Evolutionary conservation across 768 basidiomycete genomes (phyloP).

Genomic region (Astraeus odoratus): DNA sequence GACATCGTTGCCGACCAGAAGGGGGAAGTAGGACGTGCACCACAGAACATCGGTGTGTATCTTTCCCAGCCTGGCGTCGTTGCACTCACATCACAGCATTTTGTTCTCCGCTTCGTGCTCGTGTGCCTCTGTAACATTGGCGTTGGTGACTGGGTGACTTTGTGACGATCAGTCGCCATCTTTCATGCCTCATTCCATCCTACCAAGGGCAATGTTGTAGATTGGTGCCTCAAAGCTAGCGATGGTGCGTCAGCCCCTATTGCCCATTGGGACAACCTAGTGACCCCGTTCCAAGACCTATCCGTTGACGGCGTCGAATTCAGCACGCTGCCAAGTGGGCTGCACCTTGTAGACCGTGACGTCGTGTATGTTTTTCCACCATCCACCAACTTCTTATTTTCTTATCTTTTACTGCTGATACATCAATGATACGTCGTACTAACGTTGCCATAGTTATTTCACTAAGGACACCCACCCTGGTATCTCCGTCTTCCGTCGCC

Average conservation of each 20-base stretch:
- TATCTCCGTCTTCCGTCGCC: constrained; percentile 67
- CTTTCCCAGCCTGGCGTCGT: not conserved
- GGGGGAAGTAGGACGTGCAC: constrained; percentile 22
- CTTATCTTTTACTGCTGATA: constrained; percentile 6
- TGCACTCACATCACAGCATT: not conserved
- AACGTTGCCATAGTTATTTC: constrained; percentile 48
- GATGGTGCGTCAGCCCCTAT: constrained; percentile 40
- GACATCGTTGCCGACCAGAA: constrained; percentile 20
- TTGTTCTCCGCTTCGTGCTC: not conserved
- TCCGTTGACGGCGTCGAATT: constrained; percentile 71
- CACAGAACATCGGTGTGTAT: constrained; percentile 49
- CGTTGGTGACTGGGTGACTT: too few species aligned
- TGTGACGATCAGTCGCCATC: constrained; percentile 52
- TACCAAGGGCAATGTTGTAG: constrained; percentile 70
- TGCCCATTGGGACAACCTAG: not conserved
- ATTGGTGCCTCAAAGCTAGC: constrained; percentile 70
- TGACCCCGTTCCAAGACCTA: constrained; percentile 38
- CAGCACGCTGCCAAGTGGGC: constrained; percentile 72
- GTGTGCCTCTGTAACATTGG: not conserved
- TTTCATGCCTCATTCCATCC: constrained; percentile 84
- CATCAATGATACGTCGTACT: too few species aligned
- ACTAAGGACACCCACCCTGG: constrained; percentile 63
- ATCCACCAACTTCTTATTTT: not conserved
- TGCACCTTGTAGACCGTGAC: constrained; percentile 74
- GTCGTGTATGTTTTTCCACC: constrained; percentile 56